phyloP scores from a whole-genome alignment of 495 filamentous ascomycete species.

The Penicillium robsamsonii region DNA sequence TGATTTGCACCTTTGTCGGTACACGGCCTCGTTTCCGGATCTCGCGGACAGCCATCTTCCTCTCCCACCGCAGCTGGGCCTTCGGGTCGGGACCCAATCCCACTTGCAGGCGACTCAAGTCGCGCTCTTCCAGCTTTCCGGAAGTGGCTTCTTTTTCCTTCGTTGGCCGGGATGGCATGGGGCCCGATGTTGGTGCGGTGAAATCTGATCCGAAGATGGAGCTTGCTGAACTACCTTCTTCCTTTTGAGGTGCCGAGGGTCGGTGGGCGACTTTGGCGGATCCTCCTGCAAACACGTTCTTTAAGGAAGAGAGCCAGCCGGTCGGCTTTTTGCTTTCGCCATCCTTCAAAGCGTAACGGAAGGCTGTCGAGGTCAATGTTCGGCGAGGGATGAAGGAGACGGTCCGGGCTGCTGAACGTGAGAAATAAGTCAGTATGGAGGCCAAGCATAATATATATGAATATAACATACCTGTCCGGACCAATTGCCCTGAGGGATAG shows the following conservation, averaged over 20 bases:
- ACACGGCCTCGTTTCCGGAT: constrained; percentile 66
- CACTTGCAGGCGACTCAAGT: constrained; percentile 49
- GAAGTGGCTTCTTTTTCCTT: constrained; percentile 15
- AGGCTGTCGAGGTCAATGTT: constrained; percentile 37
- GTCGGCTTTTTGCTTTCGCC: constrained; percentile 19
- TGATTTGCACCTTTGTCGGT: constrained; percentile 58
- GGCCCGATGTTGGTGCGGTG: constrained; percentile 24
- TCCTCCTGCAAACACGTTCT: constrained; percentile 39
- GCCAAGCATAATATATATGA: neutral
- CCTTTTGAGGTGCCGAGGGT: constrained; percentile 30
- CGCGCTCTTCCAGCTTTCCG: constrained; percentile 34
- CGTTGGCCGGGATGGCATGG: constrained; percentile 24
- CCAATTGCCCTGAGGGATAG: constrained; percentile 40
- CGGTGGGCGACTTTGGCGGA: constrained; percentile 30
- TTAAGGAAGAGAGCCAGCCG: constrained; percentile 32
- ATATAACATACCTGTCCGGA: constrained; percentile 37
- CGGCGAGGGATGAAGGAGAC: constrained; percentile 41
- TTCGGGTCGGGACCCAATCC: constrained; percentile 69
- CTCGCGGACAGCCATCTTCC: constrained; percentile 74
- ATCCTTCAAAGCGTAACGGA: constrained; percentile 34
- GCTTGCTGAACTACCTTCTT: constrained; percentile 37
- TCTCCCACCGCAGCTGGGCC: constrained; percentile 67
- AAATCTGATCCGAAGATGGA: constrained; percentile 48
- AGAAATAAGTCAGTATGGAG: neutral
- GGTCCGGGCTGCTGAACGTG: constrained; percentile 34